A percentile compares a stretch with the other conserved stretches of the same genome.
phyloP scores from a whole-genome alignment of 2,329 filamentous ascomycete species.

The Fusarium ramigenum region DNA sequence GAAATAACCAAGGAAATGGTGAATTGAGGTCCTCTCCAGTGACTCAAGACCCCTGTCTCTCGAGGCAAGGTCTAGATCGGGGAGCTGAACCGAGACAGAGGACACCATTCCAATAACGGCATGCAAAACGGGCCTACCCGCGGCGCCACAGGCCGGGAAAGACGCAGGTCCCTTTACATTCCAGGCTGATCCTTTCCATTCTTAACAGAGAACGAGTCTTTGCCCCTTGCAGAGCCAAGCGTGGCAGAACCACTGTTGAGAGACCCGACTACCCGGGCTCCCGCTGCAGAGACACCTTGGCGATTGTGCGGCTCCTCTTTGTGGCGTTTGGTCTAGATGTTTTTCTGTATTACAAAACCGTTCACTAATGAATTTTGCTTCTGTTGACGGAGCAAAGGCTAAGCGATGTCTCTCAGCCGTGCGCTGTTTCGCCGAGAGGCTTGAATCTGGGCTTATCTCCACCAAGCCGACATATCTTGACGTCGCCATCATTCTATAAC shows the following conservation, averaged over 20 bases:
- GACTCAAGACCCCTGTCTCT: not conserved
- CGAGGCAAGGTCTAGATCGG: not conserved
- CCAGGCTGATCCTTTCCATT: slow-evolving; percentile 4
- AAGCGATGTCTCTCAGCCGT: not conserved
- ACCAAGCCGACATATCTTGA: not conserved
- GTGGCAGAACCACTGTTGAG: not conserved
- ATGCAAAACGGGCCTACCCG: slow-evolving; percentile 4
- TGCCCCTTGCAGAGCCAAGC: not conserved
- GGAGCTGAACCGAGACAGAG: not conserved
- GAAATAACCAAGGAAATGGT: not conserved
- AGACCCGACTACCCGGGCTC: not conserved
- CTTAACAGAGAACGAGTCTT: not conserved
- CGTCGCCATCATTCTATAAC: not conserved
- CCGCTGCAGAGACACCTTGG: not conserved
- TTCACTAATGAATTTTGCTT: not conserved
- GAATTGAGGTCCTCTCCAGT: not conserved
- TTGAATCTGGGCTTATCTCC: not conserved
- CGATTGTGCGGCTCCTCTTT: not conserved
- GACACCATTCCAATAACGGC: not conserved
- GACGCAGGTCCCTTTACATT: not conserved
- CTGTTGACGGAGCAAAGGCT: not conserved
- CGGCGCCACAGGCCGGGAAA: not conserved
- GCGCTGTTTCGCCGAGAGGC: not conserved
- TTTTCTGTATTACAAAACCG: not conserved
- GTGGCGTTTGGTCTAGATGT: not conserved